phyloP scores from a whole-genome alignment of 176 grass and related monocot species.

The Chloris gayana region DNA sequence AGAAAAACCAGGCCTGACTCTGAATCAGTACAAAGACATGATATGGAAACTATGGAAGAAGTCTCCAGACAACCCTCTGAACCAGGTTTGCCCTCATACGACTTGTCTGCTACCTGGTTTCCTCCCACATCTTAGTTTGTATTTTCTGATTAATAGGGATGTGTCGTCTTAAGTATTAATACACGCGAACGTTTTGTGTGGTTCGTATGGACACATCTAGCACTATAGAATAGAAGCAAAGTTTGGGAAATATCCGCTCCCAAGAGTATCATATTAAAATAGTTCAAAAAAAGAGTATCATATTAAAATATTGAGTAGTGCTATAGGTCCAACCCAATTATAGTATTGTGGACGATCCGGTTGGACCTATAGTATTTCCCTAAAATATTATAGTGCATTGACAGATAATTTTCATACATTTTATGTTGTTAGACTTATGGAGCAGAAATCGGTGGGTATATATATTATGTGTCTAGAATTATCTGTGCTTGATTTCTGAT shows the following conservation, averaged over 20 bases:
- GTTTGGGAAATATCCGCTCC: background rate
- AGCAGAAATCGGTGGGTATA: background rate
- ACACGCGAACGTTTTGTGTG: no score
- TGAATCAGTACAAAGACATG: constrained; percentile 99
- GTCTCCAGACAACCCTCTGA: constrained; percentile 96
- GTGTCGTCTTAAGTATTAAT: background rate
- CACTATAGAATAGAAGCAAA: constrained; percentile 1
- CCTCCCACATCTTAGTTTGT: background rate
- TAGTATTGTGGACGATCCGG: no score
- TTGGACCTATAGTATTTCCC: no score
- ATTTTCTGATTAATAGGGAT: background rate
- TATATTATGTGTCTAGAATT: background rate
- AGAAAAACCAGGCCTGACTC: constrained; percentile 91
- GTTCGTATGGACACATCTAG: background rate
- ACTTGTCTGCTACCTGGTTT: background rate
- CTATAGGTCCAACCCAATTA: no score
- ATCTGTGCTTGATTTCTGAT: background rate
- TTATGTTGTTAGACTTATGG: background rate
- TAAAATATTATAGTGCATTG: background rate
- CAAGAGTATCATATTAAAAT: background rate
- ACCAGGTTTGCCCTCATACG: constrained; percentile 63
- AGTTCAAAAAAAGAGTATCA: no score
- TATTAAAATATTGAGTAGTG: background rate
- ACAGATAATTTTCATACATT: background rate
- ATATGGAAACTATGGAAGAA: constrained; percentile 99